Percentiles rank a stretch among this genome's conserved stretches.
Conservation (phyloP, 768 basidiomycete genomes). For the Boletus sensibilis region DNA sequence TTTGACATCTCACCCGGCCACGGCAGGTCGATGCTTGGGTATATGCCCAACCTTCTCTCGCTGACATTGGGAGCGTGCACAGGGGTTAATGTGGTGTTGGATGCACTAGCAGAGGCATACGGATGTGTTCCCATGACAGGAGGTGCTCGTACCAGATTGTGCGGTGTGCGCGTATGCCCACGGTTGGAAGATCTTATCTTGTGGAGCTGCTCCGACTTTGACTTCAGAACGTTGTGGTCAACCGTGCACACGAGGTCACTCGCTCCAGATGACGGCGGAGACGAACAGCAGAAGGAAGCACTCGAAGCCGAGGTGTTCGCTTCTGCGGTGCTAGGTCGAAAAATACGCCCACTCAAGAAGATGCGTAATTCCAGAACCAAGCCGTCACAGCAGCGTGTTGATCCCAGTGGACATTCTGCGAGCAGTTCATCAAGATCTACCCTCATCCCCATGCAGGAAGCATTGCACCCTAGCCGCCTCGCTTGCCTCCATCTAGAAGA, state of each 20-base stretch:
- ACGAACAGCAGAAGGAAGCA: slow-evolving; percentile 13
- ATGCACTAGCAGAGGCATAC: slow-evolving; percentile 40
- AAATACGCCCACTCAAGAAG: slow-evolving; percentile 40
- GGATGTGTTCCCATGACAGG: slow-evolving; percentile 18
- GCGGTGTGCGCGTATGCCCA: slow-evolving; percentile 49
- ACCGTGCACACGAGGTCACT: slow-evolving; percentile 37
- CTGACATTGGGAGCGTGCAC: slow-evolving; percentile 48
- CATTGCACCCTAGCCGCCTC: slow-evolving; percentile 35
- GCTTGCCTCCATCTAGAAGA: slow-evolving; percentile 43
- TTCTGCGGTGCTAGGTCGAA: slow-evolving; percentile 27
- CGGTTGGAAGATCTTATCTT: slow-evolving; percentile 50
- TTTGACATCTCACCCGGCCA: slow-evolving; percentile 42
- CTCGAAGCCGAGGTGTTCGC: slow-evolving; percentile 22
- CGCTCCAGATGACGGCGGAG: slow-evolving; percentile 10
- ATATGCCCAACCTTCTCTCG: slow-evolving; percentile 49
- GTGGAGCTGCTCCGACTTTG: slow-evolving; percentile 50
- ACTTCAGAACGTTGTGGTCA: slow-evolving; percentile 36
- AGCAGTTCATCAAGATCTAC: slow-evolving; percentile 30
- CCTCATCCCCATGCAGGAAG: slow-evolving; percentile 39
- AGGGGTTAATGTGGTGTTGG: slow-evolving; percentile 42
- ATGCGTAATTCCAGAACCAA: slow-evolving; percentile 14
- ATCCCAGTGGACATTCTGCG: slow-evolving; percentile 11
- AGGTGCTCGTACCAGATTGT: slow-evolving; percentile 17
- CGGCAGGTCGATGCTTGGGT: slow-evolving; percentile 46
- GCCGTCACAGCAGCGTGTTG: slow-evolving; percentile 12